Evolutionary conservation across 2,329 filamentous ascomycete genomes (phyloP).

Genomic region (Aphanocladium album): DNA sequence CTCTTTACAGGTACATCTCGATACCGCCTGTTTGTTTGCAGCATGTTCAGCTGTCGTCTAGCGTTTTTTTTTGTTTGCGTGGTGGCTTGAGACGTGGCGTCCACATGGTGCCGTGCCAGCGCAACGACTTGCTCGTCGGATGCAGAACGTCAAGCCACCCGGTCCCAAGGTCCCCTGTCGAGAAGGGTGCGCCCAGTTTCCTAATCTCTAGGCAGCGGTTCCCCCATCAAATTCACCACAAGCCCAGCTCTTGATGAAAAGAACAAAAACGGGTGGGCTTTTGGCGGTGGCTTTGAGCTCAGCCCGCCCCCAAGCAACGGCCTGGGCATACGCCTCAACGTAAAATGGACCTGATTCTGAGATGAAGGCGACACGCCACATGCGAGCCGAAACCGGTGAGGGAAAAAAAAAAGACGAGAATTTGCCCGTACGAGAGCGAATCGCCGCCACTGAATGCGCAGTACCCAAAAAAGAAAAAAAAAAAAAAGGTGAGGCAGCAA

Average conservation of each 20-base stretch:
- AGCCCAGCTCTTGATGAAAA: background rate
- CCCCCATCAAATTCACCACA: background rate
- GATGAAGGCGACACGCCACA: background rate
- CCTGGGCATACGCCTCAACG: too few species aligned
- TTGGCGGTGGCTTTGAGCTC: background rate
- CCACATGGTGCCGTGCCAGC: background rate
- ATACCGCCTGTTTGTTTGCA: background rate
- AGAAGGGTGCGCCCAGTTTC: background rate
- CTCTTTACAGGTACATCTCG: background rate
- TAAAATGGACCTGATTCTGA: background rate
- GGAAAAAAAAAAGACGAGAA: background rate
- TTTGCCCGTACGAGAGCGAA: too few species aligned
- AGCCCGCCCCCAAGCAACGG: background rate
- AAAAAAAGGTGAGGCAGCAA: background rate
- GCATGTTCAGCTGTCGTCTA: background rate
- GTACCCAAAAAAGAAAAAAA: background rate
- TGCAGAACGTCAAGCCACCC: background rate
- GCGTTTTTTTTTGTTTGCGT: background rate
- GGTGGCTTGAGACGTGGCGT: constrained; percentile 6
- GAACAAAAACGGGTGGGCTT: background rate
- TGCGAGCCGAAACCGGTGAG: background rate
- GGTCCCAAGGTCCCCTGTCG: background rate
- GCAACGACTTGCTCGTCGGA: background rate
- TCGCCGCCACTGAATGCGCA: too few species aligned
- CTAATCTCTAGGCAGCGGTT: background rate